These are phyloP conservation scores for Heimioporus punctisporus DNA, from an alignment of 1,284 basidiomycete species.

Conservation along the genomic window DNA sequence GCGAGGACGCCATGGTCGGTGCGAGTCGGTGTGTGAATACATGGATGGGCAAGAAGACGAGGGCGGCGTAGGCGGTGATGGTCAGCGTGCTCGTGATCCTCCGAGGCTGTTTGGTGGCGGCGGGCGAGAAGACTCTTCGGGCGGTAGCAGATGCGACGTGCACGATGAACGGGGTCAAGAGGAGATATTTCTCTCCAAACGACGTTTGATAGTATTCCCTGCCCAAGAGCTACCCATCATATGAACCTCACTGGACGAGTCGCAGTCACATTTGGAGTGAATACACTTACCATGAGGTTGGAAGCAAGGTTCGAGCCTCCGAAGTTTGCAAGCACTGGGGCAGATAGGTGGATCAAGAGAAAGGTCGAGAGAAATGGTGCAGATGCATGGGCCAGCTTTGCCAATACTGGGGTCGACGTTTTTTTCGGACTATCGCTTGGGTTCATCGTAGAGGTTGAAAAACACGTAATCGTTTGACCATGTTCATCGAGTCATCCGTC, in stretches of 20 bases:
- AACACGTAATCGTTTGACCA: too few species aligned
- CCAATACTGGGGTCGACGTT: slow-evolving; percentile 32
- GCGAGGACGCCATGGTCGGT: slow-evolving; percentile 39
- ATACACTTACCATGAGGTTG: slow-evolving; percentile 60
- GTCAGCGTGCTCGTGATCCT: slow-evolving; percentile 48
- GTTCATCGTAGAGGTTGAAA: neutral
- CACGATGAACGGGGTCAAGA: slow-evolving; percentile 58
- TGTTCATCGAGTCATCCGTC: neutral
- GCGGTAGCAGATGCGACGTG: slow-evolving; percentile 58
- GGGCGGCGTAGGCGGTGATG: slow-evolving; percentile 55
- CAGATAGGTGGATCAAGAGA: slow-evolving; percentile 66
- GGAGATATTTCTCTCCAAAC: slow-evolving; percentile 63
- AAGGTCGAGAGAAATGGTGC: slow-evolving; percentile 68
- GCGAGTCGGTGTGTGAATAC: slow-evolving; percentile 59
- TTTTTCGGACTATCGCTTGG: slow-evolving; percentile 2
- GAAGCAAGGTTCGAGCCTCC: slow-evolving; percentile 69
- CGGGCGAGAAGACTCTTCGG: slow-evolving; percentile 52
- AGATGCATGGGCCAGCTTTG: slow-evolving; percentile 52
- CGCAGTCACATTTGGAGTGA: too few species aligned
- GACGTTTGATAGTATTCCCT: slow-evolving; percentile 78
- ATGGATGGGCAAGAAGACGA: slow-evolving; percentile 64
- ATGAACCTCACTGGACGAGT: neutral
- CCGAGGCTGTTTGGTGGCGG: slow-evolving; percentile 33
- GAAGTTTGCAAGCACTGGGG: slow-evolving; percentile 64
- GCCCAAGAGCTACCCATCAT: slow-evolving; percentile 59